Conservation (phyloP, 164 flowering plant species). For the Vitis riparia region DNA sequence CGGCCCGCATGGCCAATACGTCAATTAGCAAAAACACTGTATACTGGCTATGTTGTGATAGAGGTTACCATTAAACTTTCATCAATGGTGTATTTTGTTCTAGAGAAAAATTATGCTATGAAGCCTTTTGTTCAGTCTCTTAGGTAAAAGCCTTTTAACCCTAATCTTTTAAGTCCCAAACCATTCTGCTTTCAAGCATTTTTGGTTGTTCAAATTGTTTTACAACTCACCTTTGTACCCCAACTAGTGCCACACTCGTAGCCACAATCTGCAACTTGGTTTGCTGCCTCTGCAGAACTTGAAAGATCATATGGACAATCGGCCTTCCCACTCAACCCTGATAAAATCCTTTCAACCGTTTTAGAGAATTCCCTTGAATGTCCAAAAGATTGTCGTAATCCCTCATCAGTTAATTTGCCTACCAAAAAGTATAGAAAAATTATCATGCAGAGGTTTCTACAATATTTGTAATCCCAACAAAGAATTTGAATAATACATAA, state of each 20-base stretch:
- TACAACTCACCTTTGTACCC: slow-evolving; percentile 47
- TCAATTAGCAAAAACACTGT: too few species aligned
- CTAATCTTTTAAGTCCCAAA: too few species aligned
- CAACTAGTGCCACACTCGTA: slow-evolving; percentile 52
- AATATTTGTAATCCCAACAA: too few species aligned
- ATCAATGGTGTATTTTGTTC: too few species aligned
- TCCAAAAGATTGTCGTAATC: slow-evolving; percentile 29
- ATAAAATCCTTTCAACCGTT: slow-evolving; percentile 22
- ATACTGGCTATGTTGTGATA: too few species aligned
- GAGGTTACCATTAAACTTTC: too few species aligned
- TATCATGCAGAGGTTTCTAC: too few species aligned
- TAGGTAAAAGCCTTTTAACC: too few species aligned
- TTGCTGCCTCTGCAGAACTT: slow-evolving; percentile 34
- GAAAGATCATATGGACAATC: slow-evolving; percentile 11
- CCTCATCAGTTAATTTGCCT: slow-evolving; percentile 21
- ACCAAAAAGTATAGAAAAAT: not conserved
- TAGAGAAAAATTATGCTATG: too few species aligned
- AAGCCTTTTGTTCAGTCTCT: too few species aligned
- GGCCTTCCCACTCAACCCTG: slow-evolving; percentile 3
- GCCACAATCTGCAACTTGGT: slow-evolving; percentile 33
- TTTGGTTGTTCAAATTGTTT: not conserved
- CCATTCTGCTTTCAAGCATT: too few species aligned
- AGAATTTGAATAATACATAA: not conserved
- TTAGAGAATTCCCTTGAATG: slow-evolving; percentile 24
- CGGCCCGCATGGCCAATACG: too few species aligned